Evolutionary conservation across 2,329 filamentous ascomycete species (phyloP).

Genomic region (Xylaria sp.): DNA sequence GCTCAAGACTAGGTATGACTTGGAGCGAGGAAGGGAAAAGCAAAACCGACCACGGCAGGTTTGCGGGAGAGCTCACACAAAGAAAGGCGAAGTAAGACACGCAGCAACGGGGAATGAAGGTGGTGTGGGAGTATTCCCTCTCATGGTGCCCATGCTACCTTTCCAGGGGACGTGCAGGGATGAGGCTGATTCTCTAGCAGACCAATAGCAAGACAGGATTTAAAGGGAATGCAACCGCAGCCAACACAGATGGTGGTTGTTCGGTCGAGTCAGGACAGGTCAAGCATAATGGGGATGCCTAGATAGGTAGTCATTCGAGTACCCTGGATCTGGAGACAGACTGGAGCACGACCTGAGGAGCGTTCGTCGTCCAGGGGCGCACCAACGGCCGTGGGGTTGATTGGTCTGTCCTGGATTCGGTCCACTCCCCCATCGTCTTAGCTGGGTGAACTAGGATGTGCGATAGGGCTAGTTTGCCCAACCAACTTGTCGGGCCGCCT

Average conservation of each 20-base stretch:
- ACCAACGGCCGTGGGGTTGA: conserved; percentile 4
- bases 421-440: conserved; percentile 13
- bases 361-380: conserved; percentile 4
- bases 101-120: conserved; percentile 23
- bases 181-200: conserved; percentile 27
- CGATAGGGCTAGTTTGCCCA: conserved; percentile 22
- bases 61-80: conserved; percentile 17
- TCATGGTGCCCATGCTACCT: neutral
- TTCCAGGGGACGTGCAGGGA: conserved; percentile 11
- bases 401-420: conserved; percentile 19
- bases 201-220: conserved; percentile 11
- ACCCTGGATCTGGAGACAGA: conserved; percentile 19
- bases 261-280: conserved; percentile 1
- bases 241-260: neutral
- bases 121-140: conserved; percentile 11
- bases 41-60: conserved; percentile 1
- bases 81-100: conserved; percentile 25
- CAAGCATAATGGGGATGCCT: neutral
- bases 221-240: conserved; percentile 8
- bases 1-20: neutral
- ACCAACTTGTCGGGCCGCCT: conserved; percentile 26
- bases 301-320: conserved; percentile 5
- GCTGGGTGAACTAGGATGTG: neutral
- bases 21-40: conserved; percentile 3
- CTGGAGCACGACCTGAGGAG: conserved; percentile 19